A percentile compares a stretch with the other conserved stretches of the same genome.
These are phyloP conservation scores for Salicornia ramosissima DNA, from an alignment of 148 eudicot genomes.

Conservation along the genomic window DNA sequence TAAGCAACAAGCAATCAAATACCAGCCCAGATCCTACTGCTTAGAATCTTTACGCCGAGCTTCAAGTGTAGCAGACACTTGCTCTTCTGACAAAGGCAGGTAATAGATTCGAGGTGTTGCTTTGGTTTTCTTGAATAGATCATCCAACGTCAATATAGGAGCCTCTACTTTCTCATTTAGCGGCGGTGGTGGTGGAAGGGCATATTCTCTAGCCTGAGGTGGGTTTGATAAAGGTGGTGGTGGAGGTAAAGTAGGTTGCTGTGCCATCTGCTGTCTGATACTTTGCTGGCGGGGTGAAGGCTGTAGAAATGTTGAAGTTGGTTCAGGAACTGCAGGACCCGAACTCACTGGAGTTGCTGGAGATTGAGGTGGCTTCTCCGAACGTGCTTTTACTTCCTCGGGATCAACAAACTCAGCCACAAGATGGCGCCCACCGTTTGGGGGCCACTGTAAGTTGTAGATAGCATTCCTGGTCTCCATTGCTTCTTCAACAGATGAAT, in stretches of 20 bases:
- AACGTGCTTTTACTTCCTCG: constrained; percentile 63
- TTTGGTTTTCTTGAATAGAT: constrained; percentile 86
- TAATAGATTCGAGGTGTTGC: constrained; percentile 87
- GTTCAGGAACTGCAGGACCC: constrained; percentile 28
- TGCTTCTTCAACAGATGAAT: constrained; percentile 83
- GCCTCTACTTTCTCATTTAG: constrained; percentile 62
- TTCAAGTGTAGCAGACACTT: constrained; percentile 56
- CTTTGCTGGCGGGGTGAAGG: constrained; percentile 53
- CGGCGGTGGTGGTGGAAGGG: constrained; percentile 49
- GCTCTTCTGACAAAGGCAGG: constrained; percentile 77
- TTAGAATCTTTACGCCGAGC: constrained; percentile 39
- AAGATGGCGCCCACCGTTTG: constrained; percentile 78
- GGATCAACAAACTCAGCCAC: constrained; percentile 89
- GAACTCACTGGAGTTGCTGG: constrained; percentile 46
- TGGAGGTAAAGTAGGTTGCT: constrained; percentile 54
- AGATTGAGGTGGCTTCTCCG: constrained; percentile 48
- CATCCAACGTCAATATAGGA: constrained; percentile 85
- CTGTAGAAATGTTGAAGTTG: constrained; percentile 30
- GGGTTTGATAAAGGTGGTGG: constrained; percentile 70
- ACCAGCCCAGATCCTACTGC: constrained; percentile 37
- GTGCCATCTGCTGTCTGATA: constrained; percentile 44
- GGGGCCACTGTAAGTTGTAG: constrained; percentile 90
- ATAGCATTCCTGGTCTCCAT: constrained; percentile 77
- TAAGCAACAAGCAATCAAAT: constrained; percentile 14
- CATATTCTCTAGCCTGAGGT: constrained; percentile 48